A percentile compares a stretch with the other conserved stretches of the same genome.
These are phyloP conservation scores for Knoxia roxburghii DNA, from an alignment of 257 asterid genomes.

Conservation along the genomic window DNA sequence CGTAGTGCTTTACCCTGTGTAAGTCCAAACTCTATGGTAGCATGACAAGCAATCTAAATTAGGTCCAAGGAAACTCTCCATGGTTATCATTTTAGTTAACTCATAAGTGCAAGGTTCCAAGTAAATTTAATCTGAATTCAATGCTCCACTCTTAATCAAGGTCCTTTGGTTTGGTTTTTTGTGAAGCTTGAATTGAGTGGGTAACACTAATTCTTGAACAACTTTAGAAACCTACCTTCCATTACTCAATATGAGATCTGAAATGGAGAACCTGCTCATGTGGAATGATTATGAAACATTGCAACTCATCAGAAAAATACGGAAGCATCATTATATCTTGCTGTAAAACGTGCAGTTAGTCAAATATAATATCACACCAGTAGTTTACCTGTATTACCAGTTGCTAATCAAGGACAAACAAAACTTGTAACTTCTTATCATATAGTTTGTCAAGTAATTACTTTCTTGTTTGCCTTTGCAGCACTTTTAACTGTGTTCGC, in stretches of 20 bases:
- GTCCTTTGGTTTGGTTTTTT: neutral
- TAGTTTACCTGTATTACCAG: neutral
- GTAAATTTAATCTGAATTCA: too few relatives aligned
- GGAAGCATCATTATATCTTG: neutral
- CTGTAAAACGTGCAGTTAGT: neutral
- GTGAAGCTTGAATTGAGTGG: neutral
- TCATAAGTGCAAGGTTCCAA: neutral
- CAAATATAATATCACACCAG: neutral
- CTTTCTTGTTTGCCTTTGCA: slow-evolving; percentile 30
- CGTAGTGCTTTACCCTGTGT: neutral
- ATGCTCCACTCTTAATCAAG: neutral
- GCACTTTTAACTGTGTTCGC: slow-evolving; percentile 84
- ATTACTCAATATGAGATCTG: too few relatives aligned
- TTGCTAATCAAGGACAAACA: neutral
- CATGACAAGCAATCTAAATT: neutral
- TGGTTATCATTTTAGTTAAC: neutral
- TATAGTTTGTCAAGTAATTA: neutral
- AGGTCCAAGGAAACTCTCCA: neutral
- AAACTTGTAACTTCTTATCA: neutral
- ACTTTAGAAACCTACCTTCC: neutral
- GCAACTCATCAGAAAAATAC: neutral
- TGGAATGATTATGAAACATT: neutral
- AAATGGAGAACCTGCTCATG: neutral
- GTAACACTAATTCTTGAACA: neutral
- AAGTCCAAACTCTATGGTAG: neutral